These are phyloP conservation scores for Xerocomus subilludens DNA, from an alignment of 1,284 basidiomycete species.

Conservation along the genomic window DNA sequence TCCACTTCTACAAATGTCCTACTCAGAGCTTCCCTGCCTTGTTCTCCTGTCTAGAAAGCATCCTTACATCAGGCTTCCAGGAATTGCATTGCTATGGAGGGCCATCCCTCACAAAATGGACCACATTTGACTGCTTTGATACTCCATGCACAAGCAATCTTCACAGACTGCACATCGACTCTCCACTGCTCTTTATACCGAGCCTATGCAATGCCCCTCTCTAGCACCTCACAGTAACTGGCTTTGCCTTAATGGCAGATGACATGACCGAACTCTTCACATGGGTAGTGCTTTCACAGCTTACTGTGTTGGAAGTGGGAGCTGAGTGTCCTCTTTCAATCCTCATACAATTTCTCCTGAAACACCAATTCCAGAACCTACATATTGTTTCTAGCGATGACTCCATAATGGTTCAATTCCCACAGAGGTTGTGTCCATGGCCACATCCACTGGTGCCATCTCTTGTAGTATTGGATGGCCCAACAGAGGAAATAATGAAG, in stretches of 20 bases:
- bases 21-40: slow-evolving; percentile 2
- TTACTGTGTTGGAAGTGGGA: neutral
- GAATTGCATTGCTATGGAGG: slow-evolving; percentile 1
- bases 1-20: slow-evolving; percentile 16
- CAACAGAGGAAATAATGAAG: neutral
- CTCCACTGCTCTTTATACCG: neutral
- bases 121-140: neutral
- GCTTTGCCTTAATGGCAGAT: no score
- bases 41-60: slow-evolving; percentile 10
- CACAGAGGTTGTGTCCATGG: neutral
- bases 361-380: neutral
- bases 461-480: neutral
- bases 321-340: neutral
- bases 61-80: slow-evolving; percentile 5
- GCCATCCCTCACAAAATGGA: neutral
- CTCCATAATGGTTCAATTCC: neutral
- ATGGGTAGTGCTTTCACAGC: neutral
- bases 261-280: neutral
- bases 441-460: neutral
- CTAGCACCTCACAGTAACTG: neutral
- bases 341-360: slow-evolving; percentile 2
- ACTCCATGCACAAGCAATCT: neutral
- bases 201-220: neutral
- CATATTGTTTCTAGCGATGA: neutral
- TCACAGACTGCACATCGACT: neutral